Evolutionary conservation across 306 rosid genomes (phyloP).

Genomic region (Pyrus betulifolia): DNA sequence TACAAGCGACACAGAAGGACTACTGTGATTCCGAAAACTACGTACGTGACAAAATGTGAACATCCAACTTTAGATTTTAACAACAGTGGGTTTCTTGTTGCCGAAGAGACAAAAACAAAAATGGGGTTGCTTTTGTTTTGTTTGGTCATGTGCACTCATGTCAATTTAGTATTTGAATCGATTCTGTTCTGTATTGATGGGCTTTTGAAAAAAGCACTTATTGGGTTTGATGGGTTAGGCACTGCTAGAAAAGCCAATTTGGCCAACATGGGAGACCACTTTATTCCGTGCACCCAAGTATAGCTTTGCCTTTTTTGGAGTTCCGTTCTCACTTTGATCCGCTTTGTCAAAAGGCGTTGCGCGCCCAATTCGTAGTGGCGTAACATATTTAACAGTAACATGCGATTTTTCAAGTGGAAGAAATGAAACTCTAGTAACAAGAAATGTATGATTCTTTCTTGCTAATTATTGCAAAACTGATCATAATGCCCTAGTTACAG

Average conservation of each 20-base stretch:
- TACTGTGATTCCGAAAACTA: conserved; percentile 25
- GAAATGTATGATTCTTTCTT: not conserved
- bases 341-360: conserved; percentile 47
- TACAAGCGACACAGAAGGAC: not conserved
- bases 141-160: conserved; percentile 4
- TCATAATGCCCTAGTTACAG: not conserved
- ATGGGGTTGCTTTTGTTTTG: conserved; percentile 15
- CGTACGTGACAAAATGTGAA: conserved; percentile 31
- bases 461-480: not conserved
- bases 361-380: conserved; percentile 20
- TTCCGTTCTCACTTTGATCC: conserved; percentile 15
- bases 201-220: not conserved
- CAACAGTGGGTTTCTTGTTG: conserved; percentile 8
- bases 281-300: conserved; percentile 48
- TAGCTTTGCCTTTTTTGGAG: conserved; percentile 23
- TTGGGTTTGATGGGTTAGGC: conserved; percentile 22
- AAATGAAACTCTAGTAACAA: no score
- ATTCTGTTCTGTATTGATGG: conserved; percentile 8
- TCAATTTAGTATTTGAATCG: conserved; percentile 14
- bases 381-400: conserved; percentile 12
- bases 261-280: conserved; percentile 29
- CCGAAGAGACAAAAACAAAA: conserved; percentile 20
- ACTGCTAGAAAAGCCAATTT: conserved; percentile 33
- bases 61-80: not conserved
- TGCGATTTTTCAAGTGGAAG: not conserved